phyloP scores from a whole-genome alignment of 164 flowering plant genomes.

The Annona cherimola region DNA sequence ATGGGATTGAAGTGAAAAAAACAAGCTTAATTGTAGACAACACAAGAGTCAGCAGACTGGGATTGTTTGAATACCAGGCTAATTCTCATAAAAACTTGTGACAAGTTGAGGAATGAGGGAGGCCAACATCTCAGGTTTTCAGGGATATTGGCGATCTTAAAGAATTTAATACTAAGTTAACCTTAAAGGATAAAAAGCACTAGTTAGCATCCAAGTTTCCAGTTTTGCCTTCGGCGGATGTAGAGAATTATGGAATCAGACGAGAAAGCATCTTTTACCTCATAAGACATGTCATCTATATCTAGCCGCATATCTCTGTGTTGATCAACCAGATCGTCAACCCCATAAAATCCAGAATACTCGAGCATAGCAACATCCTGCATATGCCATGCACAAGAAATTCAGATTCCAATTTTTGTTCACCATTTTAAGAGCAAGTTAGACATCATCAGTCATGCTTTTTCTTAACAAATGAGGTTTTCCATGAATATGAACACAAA shows the following conservation, averaged over 20 bases:
- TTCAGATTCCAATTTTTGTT: not conserved
- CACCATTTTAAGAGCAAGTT: not conserved
- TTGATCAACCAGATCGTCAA: conserved; percentile 39
- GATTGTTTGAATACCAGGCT: too few relatives aligned
- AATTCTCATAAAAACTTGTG: not conserved
- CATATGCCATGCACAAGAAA: conserved; percentile 9
- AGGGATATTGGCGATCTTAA: not conserved
- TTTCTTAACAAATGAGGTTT: not conserved
- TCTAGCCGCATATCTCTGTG: conserved; percentile 91
- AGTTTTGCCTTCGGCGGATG: not conserved
- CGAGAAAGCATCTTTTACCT: conserved; percentile 35
- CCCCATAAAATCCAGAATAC: conserved; percentile 45
- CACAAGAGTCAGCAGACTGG: too few relatives aligned
- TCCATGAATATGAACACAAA: too few relatives aligned
- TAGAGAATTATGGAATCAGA: not conserved
- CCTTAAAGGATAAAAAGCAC: not conserved
- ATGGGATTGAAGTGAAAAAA: too few relatives aligned
- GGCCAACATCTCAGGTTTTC: not conserved
- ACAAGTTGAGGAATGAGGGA: not conserved
- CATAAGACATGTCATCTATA: conserved; percentile 93
- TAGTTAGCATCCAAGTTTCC: not conserved
- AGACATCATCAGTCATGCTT: not conserved
- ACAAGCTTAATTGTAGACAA: too few relatives aligned
- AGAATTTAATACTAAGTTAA: not conserved
- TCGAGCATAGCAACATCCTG: conserved; percentile 74